Base-by-base conservation (phyloP, 208 protist genomes). In the Strigomonas galati region DNA sequence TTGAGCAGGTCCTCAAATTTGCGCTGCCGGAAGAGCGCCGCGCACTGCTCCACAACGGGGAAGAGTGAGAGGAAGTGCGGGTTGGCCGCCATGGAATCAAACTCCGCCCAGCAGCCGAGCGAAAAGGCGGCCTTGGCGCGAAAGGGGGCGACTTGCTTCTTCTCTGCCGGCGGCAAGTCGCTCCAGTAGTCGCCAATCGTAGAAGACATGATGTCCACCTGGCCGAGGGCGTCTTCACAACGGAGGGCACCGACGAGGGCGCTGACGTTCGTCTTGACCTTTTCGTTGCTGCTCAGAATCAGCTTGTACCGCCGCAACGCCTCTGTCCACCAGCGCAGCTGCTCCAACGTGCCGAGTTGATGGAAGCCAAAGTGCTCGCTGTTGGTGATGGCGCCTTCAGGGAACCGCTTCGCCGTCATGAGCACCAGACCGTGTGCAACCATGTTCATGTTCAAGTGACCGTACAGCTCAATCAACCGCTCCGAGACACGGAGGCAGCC, bases 261-360 rank as follows among this genome's bases (percentile, higher is more conserved):
- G 15, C 72, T 71, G 27, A 81, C 75, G 49, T 92, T 75, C 9
- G 89, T 58, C 53, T 24, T 57, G 12, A 76, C 70, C 32, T 76
- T 71, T 26, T 74, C 72, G 15, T 44, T 66, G 56, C 75, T 79
- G 17, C 62, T 62, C 74, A 93, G 80, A 44, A 83, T 74, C 10
- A 78, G 78, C 51, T 82, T 68, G 65, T 96, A 96, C 35, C 78
- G 84, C 60, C 69, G 65, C 51, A 93, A 72, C 3, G 90, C 90
- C 65, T 96, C 87, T 37, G 65, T 78, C 85, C 86, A 93, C 87
- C 87, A 93, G 46, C 93, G 87, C 51, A 96, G 81, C 73, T 96
- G 90, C 74, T 96, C 90, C 32, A 96, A 57, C 26, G 84, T 87
- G 30, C 79, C 82, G 17, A 93, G 78, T 54, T 89, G 85, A 58